Evolutionary conservation across 768 basidiomycete species (phyloP), one percentile per base, ranked within the genome.

Genomic region (Trametes punicea): DNA sequence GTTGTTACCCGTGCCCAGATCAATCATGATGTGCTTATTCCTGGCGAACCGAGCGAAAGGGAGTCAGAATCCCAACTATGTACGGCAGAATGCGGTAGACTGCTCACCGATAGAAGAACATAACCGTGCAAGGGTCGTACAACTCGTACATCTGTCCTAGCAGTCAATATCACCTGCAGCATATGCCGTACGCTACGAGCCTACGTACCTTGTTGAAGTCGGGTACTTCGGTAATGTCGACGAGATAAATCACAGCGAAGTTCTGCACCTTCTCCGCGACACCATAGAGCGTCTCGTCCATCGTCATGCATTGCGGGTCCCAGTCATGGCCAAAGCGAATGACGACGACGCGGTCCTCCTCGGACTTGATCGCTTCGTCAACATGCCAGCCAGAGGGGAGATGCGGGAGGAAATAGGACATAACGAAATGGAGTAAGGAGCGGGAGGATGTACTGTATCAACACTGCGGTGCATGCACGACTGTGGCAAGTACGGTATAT

Each of bases 11-110:
- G 95, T 98, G n/a, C 94, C 95, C 62, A 98, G 75, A 82, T 98
- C 97, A 67, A 99, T 98, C 96, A 98, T 98, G 74, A 98, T 98
- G 69, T 98, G 97, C 70, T 98, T 97, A 72, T 96, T 96, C 39
- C 95, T 96, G 64, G n/a, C n/a, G n/a, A n/a, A n/a, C n/a, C n/a
- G n/a, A 5, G 55, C 48, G 61, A 63, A 59, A 50, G 23, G 16
- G 26, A 25, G 6, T 58, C 45, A 52, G 48, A 46, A 18, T 6
- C n/a, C 16, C 9, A 4, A 2, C 11, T 4, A 5, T 6, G 1
- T 34, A 46, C 9, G 26, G 6, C 13, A 15, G 34, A 16, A 8
- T 15, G 18, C 9, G 6, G 23, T 10, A 27, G 36, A 13, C 6
- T 30, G 8, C 34, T 66, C 63, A 95, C 93, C 93, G 86, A 73